phyloP scores from a whole-genome alignment of 148 eudicot species.

The Spergularia bocconei region DNA sequence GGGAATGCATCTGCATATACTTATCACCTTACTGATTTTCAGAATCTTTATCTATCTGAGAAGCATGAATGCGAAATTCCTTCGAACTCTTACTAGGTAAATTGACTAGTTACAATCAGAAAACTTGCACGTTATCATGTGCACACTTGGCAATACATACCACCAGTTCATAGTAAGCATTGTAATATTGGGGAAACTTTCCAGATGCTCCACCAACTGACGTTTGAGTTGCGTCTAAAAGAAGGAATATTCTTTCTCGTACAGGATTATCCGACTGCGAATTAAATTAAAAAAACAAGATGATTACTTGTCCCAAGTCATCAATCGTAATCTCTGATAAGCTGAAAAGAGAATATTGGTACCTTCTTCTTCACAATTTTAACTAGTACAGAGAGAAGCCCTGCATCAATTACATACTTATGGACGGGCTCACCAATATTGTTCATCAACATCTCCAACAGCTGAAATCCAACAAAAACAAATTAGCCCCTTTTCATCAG shows the following conservation, averaged over 20 bases:
- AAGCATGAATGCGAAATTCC: neutral
- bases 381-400: constrained; percentile 69
- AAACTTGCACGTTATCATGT: neutral
- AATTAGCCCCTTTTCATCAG: constrained; percentile 7
- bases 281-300: constrained; percentile 19
- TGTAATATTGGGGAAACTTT: constrained; percentile 85
- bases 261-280: constrained; percentile 79
- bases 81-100: neutral
- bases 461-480: constrained; percentile 35
- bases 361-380: constrained; percentile 98
- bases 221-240: constrained; percentile 96
- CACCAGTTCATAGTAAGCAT: constrained; percentile 90
- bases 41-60: neutral
- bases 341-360: neutral
- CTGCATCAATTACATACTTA: constrained; percentile 81
- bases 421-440: constrained; percentile 93
- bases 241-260: constrained; percentile 92
- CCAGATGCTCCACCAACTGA: constrained; percentile 89
- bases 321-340: neutral
- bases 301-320: neutral
- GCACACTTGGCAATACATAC: constrained; percentile 46
- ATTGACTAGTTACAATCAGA: constrained; percentile 10
- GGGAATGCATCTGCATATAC: neutral
- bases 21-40: neutral
- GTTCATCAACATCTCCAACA: constrained; percentile 92